Evolutionary conservation across 1,284 basidiomycete genomes (phyloP).

Genomic region (Cutaneotrichosporon sp.): DNA sequence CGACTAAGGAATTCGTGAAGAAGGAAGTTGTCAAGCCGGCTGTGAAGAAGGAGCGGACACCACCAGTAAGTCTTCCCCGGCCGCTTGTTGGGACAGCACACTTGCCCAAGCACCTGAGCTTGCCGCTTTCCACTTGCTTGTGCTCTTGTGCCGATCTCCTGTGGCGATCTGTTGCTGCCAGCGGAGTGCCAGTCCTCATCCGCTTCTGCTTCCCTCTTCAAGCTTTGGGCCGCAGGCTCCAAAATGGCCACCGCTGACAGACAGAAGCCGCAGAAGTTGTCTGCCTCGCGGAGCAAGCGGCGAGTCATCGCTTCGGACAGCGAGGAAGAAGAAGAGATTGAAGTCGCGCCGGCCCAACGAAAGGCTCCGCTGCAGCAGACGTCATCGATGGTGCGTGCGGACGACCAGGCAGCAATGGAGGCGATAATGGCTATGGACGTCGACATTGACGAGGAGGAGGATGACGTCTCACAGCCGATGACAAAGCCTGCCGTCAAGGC

Average conservation of each 20-base stretch:
- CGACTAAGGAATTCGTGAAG: background rate
- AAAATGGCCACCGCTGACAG: background rate
- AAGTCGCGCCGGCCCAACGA: background rate
- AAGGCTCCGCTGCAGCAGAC: slow-evolving; percentile 29
- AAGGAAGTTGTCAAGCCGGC: background rate
- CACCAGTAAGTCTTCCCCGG: background rate
- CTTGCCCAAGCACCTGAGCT: too few relatives aligned
- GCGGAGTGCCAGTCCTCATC: too few relatives aligned
- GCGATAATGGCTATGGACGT: slow-evolving; percentile 49
- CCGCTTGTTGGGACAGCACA: too few relatives aligned
- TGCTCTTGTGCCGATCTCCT: too few relatives aligned
- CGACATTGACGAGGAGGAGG: slow-evolving; percentile 19
- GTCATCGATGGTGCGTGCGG: slow-evolving; percentile 38
- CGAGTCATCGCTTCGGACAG: slow-evolving; percentile 40
- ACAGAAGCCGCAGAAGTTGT: background rate
- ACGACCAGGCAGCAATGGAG: slow-evolving; percentile 48
- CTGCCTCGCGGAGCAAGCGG: slow-evolving; percentile 29
- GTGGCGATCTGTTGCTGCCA: too few relatives aligned
- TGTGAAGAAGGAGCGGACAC: background rate
- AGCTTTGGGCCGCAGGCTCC: too few relatives aligned
- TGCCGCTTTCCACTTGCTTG: too few relatives aligned
- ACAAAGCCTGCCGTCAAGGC: background rate
- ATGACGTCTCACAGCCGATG: background rate
- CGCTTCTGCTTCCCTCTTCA: too few relatives aligned
- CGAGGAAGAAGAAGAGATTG: slow-evolving; percentile 33